Base-by-base conservation (phyloP, 2,329 filamentous ascomycete species). In the Ophiostoma himal-ulmi region DNA sequence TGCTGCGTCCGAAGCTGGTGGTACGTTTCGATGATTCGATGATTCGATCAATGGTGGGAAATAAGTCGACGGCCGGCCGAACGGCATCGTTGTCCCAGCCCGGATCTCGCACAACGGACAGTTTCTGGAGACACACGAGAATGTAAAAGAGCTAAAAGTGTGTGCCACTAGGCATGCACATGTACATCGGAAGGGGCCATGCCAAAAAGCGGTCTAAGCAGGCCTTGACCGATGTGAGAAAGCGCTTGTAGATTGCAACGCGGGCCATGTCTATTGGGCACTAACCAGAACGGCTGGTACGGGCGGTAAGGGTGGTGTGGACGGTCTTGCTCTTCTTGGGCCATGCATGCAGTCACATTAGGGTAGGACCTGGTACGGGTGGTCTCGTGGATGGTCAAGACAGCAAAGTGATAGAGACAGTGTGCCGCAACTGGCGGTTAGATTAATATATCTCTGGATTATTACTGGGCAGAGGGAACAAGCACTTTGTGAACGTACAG, bases 331-430 rank as follows among this genome's bases (percentile, higher is more conserved):
- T 57, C n/a, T 5, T 57, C 52, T 13, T 22, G 52, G 10, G 22
- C n/a, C 52, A 57, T 57, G n/a, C 52, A 57, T 57, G 52, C 52
- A 57, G 52, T 57, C 52, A 5, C 14, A 64, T 64, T 39, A 8
- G 52, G 36, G 37, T 22, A 30, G 22, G 34, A 34, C 67, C 60
- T 65, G 5, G 44, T 39, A 22, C 71, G 36, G 13, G 26, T 26
- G 4, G 71, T 57, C 67, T 74, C 73, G 70, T 73, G 69, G 64
- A 73, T 68, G 48, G 68, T 26, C 5, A 74, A 70, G 10, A 67
- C 22, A 26, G 70, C 57, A 60, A 41, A 69, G 57, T 73, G 71
- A 22, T 73, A 72, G 22, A 71, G 37, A 22, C 10, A 48, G 41
- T 71, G 70, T 7, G 69, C 70, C 4, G 68, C 36, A 34, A 72